Conservation (phyloP, 2,329 filamentous ascomycete genomes). For the Arthrobotrys sinensis region DNA sequence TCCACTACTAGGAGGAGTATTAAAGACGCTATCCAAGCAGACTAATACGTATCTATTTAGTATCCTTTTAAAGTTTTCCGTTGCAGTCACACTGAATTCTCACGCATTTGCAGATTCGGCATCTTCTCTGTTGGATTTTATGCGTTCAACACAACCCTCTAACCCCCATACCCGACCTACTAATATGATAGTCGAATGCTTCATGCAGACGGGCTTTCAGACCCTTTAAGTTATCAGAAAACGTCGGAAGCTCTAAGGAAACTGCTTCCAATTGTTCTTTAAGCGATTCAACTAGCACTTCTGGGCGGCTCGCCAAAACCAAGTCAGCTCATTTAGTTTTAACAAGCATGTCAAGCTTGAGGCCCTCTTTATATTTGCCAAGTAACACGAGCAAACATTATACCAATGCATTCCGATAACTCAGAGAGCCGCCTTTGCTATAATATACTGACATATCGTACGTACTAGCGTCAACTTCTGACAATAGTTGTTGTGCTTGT, state of each 20-base stretch:
- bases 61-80: no score
- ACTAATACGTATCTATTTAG: no score
- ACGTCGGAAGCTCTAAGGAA: background rate
- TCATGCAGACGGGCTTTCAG: background rate
- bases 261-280: background rate
- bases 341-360: background rate
- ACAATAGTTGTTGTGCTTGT: background rate
- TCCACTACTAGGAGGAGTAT: no score
- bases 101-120: no score
- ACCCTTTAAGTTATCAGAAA: background rate
- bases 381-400: background rate
- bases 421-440: background rate
- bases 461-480: background rate
- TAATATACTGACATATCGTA: background rate
- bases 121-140: no score
- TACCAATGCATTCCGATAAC: background rate
- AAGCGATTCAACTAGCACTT: background rate
- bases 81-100: no score
- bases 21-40: no score
- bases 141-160: no score
- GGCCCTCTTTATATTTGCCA: background rate
- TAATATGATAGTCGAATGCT: background rate
- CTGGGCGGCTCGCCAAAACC: background rate
- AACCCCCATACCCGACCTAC: no score
- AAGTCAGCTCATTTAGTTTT: background rate